These are phyloP conservation scores for Carnegiea gigantea DNA, from an alignment of 179 eudicot genomes.

Conservation along the genomic window DNA sequence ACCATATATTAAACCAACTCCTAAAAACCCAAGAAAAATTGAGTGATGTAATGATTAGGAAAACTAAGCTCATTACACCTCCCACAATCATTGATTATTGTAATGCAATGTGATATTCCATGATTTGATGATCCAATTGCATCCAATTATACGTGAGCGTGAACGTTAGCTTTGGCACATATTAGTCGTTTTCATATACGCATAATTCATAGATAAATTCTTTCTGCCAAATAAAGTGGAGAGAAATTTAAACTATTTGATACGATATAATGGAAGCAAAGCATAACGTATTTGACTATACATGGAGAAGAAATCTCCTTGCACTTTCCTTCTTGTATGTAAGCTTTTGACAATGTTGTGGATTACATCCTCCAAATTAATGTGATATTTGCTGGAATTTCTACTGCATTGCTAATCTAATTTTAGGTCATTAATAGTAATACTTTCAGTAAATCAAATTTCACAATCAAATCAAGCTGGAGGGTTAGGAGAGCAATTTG, in stretches of 20 bases:
- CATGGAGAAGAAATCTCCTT: not conserved
- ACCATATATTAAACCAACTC: not conserved
- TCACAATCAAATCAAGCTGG: no score
- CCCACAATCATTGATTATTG: conserved; percentile 20
- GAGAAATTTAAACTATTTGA: not conserved
- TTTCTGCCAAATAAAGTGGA: conserved; percentile 1
- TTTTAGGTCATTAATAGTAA: no score
- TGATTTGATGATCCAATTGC: not conserved
- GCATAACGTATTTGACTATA: not conserved
- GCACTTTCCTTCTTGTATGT: not conserved
- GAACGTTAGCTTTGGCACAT: not conserved
- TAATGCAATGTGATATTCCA: not conserved
- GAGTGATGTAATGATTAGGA: conserved; percentile 15
- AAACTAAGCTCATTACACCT: not conserved
- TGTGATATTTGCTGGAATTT: no score
- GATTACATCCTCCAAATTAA: no score
- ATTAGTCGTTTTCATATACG: not conserved
- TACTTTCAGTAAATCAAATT: no score
- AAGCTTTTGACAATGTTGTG: not conserved
- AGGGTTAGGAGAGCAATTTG: no score
- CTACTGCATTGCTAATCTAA: no score
- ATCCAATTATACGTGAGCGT: not conserved
- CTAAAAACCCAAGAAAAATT: not conserved
- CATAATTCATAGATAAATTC: not conserved
- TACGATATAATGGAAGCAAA: not conserved